Evolutionary conservation across 176 grass and related monocot species (phyloP).

Genomic region (Musa schizocarpa): DNA sequence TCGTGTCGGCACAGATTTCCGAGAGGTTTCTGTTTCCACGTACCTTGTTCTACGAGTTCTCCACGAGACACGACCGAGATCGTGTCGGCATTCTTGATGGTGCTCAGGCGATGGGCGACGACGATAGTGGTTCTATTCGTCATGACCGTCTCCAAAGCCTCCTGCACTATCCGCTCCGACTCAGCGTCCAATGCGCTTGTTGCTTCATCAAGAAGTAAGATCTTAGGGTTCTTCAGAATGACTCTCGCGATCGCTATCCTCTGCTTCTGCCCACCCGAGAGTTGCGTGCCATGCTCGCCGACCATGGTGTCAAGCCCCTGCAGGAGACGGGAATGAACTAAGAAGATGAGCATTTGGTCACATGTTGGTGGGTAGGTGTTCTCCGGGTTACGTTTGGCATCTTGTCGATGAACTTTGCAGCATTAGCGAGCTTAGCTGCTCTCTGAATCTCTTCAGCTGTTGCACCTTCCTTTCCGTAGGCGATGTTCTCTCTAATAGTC

Average conservation of each 20-base stretch:
- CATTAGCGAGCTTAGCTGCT: constrained; percentile 58
- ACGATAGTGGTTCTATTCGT: constrained; percentile 53
- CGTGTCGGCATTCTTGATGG: constrained; percentile 48
- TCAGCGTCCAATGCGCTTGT: constrained; percentile 74
- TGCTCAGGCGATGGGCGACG: constrained; percentile 60
- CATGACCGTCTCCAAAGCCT: constrained; percentile 60
- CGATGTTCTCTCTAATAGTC: constrained; percentile 59
- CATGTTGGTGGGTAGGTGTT: neutral
- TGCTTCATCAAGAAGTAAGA: constrained; percentile 71
- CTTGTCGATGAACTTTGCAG: constrained; percentile 52
- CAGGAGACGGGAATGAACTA: neutral
- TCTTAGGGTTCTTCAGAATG: constrained; percentile 65
- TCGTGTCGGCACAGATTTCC: neutral
- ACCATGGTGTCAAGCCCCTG: constrained; percentile 78
- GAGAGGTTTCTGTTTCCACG: neutral
- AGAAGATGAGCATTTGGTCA: neutral
- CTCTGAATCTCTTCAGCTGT: constrained; percentile 51
- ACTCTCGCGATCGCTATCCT: constrained; percentile 74
- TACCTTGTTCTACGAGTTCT: constrained; percentile 69
- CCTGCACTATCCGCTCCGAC: constrained; percentile 62
- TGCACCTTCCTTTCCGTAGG: constrained; percentile 55
- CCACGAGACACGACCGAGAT: constrained; percentile 64
- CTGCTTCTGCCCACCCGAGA: constrained; percentile 78
- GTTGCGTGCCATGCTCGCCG: constrained; percentile 61
- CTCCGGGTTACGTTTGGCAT: constrained; percentile 41